Base-by-base conservation (phyloP, 139 green algal species). In the Micractinium conductrix region DNA sequence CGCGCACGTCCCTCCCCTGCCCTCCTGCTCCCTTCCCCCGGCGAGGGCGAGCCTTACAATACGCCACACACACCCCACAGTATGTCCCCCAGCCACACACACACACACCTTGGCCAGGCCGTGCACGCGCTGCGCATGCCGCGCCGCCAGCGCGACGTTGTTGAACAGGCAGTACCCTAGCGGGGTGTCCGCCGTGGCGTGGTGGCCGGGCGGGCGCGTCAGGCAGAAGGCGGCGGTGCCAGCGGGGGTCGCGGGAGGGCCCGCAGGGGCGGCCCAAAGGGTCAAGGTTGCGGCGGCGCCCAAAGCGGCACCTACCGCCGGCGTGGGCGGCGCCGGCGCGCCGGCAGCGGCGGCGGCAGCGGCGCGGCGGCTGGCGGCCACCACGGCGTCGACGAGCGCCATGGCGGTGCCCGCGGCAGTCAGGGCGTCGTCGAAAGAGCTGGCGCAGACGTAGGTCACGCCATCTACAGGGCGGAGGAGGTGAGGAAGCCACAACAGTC, bases 81-180 rank as follows among this genome's bases (percentile, higher is more conserved):
- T n/a, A n/a, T n/a, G n/a, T n/a, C n/a, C n/a, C n/a, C n/a, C n/a
- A n/a, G n/a, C n/a, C n/a, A n/a, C n/a, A n/a, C n/a, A n/a, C 38
- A 8, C 42, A 26, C 53, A 4, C 58, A 73, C 76, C 76, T 72
- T 82, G 37, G 38, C 76, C 14, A 91, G 50, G 9, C 78, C 74
- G 75, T 89, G 88, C 0, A 0, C 26, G 33, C 84, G 63, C 86
- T 91, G 88, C 1, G 91, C 92, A 44, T 97, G 88, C 24, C 88
- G 84, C 1, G 90, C 94, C 35, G 96, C 93, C 30, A 98, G 81
- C 4, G 95, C 90, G 7, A 96, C 87, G 2, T 91, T 95, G 85
- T 94, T 96, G 58, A 98, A 90, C 28, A 98, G 90, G 68, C 96
- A 98, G 85, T 98, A 98, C 24, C 96, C 96, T 74, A 90, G 69